Evolutionary conservation across 306 rosid genomes (phyloP).

Genomic region (cucumber (Cucumis sativus)): Cucumber_9930_V3 NC_026656.2:17923001-17923500

Average conservation of each 20-base stretch:
- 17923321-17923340: not conserved
- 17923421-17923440: slow-evolving; percentile 38
- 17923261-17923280: slow-evolving; percentile 3
- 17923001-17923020: not conserved
- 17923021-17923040: not conserved
- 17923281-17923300: not conserved
- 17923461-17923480: slow-evolving; percentile 86
- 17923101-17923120: slow-evolving; percentile 57
- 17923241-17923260: slow-evolving; percentile 43
- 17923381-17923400: slow-evolving; percentile 21
- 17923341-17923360: not conserved
- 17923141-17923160: slow-evolving; percentile 51
- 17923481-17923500: slow-evolving; percentile 73
- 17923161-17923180: slow-evolving; percentile 70
- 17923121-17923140: slow-evolving; percentile 44
- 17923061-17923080: not conserved
- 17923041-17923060: not conserved
- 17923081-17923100: not conserved
- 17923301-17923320: not conserved
- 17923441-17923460: slow-evolving; percentile 64
- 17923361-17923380: slow-evolving; percentile 28
- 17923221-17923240: slow-evolving; percentile 62
- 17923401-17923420: slow-evolving; percentile 26
- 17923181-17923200: slow-evolving; percentile 36
- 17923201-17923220: slow-evolving; percentile 69